phyloP scores from a whole-genome alignment of 2,329 filamentous ascomycete genomes.

The Fusarium sp. region DNA sequence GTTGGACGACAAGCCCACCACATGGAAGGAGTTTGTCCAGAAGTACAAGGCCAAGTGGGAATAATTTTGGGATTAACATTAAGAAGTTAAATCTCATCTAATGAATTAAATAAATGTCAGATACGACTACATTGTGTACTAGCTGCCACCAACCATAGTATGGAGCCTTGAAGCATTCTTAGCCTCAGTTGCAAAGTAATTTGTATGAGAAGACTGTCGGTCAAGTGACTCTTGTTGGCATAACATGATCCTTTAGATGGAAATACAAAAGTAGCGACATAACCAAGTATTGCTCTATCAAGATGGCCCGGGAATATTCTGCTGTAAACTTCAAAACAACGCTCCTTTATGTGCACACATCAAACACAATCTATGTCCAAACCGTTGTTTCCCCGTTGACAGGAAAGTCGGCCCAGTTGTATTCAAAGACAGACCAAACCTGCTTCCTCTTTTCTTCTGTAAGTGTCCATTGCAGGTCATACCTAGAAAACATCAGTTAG shows the following conservation, averaged over 20 bases:
- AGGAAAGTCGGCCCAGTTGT: background rate
- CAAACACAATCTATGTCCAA: background rate
- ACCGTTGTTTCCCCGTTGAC: background rate
- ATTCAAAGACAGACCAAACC: background rate
- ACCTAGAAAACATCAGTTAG: background rate
- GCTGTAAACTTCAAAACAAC: background rate
- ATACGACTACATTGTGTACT: background rate
- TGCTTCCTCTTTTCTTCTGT: background rate
- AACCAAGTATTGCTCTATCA: background rate
- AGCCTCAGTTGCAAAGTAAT: background rate
- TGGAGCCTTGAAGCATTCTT: too few relatives aligned
- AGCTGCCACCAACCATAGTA: background rate
- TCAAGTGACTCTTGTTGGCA: background rate
- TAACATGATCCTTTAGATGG: background rate
- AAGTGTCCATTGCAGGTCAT: background rate
- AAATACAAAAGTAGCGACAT: background rate
- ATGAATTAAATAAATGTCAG: background rate
- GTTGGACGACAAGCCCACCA: conserved; percentile 51
- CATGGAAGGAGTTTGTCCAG: conserved; percentile 53
- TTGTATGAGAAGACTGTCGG: background rate
- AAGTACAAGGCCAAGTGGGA: conserved; percentile 48
- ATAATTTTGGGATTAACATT: background rate
- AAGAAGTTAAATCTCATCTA: background rate
- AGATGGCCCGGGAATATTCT: background rate
- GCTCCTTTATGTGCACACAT: background rate